Evolutionary conservation across 2,329 filamentous ascomycete species (phyloP), one percentile per base, ranked within the genome.

Genomic region (Pestalotiopsis sp.): DNA sequence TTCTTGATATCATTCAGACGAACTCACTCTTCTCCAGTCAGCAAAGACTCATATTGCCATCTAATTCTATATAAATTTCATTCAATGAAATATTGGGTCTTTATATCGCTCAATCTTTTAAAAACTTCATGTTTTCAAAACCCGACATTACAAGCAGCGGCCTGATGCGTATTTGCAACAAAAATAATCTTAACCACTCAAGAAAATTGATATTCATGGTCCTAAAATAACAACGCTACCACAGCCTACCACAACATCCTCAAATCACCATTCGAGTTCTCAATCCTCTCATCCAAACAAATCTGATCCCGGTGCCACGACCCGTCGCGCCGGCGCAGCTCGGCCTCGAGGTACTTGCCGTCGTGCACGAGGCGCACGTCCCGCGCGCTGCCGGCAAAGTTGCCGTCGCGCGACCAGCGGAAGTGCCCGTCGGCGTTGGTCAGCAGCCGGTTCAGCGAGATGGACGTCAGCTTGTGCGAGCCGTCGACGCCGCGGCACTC

Each of bases 341-440:
- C 68, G 5, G 68, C 68, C 56, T 69, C 64, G 27, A 73, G 61
- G 3, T 59, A 57, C 60, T 66, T 64, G 3, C 71, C 70, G 1
- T 64, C 70, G 20, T 71, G 70, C 1, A 64, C 58, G 1, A 73
- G 64, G 1, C 68, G 69, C 13, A 73, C 69, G 12, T 71, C 69
- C 31, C 71, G 41, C 1, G 71, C 70, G 36, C 67, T 70, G 2
- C 65, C 68, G 27, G 45, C 70, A 63, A 73, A 73, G 59, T 69
- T 68, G 12, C 71, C 71, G 1, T 68, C 69, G 14, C 31, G 63
- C 5, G 56, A 39, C 71, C 71, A 73, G n/a, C 52, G 59, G 14
- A 73, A 66, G 17, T 70, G 69, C 1, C 71, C 71, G 27, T 73
- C 64, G n/a, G 39, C 20, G 9, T 72, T 73, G 11, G 69, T 69